Percentiles rank a stretch among this genome's conserved stretches.
phyloP scores from a whole-genome alignment of 768 basidiomycete species.

The Amanita pallidorosea region DNA sequence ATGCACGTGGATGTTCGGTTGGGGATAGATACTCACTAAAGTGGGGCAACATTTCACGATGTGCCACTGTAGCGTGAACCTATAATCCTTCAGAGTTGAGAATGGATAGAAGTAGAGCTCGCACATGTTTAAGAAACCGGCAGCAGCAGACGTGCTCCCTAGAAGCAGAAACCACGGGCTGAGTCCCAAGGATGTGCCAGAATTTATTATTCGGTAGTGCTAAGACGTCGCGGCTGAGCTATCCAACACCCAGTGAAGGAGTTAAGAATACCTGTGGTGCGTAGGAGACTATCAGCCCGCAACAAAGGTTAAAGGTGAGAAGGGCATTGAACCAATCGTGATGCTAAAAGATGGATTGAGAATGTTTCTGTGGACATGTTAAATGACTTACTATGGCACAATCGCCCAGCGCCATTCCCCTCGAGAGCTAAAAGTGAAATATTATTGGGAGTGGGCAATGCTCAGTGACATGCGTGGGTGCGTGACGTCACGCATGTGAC shows the following conservation, averaged over 20 bases:
- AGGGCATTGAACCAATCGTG: slow-evolving; percentile 65
- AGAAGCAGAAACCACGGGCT: slow-evolving; percentile 88
- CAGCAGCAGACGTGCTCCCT: slow-evolving; percentile 75
- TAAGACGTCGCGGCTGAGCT: slow-evolving; percentile 15
- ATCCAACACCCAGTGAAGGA: not conserved
- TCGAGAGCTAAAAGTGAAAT: not conserved
- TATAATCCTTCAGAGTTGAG: slow-evolving; percentile 17
- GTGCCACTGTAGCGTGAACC: slow-evolving; percentile 79
- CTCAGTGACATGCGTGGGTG: too few relatives aligned
- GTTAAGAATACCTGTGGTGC: slow-evolving; percentile 55
- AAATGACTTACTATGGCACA: not conserved
- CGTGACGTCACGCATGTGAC: too few relatives aligned
- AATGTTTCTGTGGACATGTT: not conserved
- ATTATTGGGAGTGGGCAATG: too few relatives aligned
- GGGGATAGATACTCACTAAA: slow-evolving; percentile 23
- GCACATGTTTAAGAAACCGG: slow-evolving; percentile 79
- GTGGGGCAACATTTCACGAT: slow-evolving; percentile 72
- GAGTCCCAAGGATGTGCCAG: slow-evolving; percentile 78
- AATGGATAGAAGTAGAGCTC: slow-evolving; percentile 9
- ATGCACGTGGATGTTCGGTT: slow-evolving; percentile 15
- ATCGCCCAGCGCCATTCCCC: not conserved
- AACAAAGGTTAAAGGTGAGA: slow-evolving; percentile 52
- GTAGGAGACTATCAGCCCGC: slow-evolving; percentile 76
- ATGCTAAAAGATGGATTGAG: slow-evolving; percentile 28
- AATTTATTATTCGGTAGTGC: slow-evolving; percentile 73